A percentile compares a stretch with the other conserved stretches of the same genome.
phyloP scores from a whole-genome alignment of 306 rosid species.

The Cucurbita moschata region DNA sequence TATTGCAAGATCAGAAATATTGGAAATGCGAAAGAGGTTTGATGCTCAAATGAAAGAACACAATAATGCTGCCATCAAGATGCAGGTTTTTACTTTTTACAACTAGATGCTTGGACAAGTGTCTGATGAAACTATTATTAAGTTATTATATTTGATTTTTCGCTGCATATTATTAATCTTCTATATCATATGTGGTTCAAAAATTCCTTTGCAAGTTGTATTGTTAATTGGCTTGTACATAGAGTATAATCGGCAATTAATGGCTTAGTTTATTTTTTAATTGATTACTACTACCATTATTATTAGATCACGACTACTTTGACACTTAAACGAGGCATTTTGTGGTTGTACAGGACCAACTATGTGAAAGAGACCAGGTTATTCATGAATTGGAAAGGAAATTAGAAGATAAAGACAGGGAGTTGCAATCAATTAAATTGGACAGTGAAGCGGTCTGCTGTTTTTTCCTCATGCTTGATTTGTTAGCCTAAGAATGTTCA shows the following conservation, averaged over 20 bases:
- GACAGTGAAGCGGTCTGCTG: conserved; percentile 86
- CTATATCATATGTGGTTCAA: neutral
- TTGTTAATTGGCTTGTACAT: neutral
- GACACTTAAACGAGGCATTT: neutral
- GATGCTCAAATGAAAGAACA: conserved; percentile 80
- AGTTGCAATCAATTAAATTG: conserved; percentile 62
- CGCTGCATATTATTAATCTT: neutral
- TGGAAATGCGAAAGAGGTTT: conserved; percentile 50
- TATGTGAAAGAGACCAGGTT: conserved; percentile 56
- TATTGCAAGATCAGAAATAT: conserved; percentile 69
- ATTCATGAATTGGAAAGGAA: conserved; percentile 69
- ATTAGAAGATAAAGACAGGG: conserved; percentile 82
- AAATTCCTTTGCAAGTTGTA: neutral
- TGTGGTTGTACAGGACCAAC: conserved; percentile 59
- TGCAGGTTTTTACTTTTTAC: conserved; percentile 42
- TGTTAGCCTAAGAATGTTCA: neutral
- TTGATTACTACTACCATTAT: neutral
- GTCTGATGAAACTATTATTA: neutral
- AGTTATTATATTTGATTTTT: neutral
- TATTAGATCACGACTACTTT: neutral
- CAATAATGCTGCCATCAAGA: conserved; percentile 40
- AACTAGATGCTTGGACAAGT: neutral
- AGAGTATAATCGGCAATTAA: neutral
- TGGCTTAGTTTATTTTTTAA: neutral
- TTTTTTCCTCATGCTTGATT: conserved; percentile 7